These are phyloP conservation scores for Trichoderma reesei DNA, from an alignment of 495 filamentous ascomycete genomes.

Conservation along the genomic window DNA sequence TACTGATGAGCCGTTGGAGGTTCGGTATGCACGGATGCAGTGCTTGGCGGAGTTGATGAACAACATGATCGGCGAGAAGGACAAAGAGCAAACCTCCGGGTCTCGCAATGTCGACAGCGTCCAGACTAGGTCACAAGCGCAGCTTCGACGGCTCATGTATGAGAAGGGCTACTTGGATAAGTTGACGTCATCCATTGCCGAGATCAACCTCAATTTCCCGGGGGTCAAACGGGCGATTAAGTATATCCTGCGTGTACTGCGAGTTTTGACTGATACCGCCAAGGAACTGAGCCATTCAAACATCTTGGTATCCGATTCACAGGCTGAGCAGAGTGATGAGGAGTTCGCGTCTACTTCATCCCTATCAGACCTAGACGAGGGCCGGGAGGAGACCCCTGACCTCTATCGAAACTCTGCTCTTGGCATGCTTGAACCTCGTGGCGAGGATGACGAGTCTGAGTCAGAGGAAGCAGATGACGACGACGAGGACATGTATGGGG, in stretches of 20 bases:
- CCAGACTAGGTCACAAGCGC: conserved; percentile 46
- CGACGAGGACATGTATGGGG: conserved; percentile 77
- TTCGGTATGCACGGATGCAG: conserved; percentile 78
- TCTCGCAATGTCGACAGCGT: conserved; percentile 27
- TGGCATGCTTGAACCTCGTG: conserved; percentile 79
- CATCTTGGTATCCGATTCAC: conserved; percentile 48
- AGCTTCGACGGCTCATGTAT: conserved; percentile 90
- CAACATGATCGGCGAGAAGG: conserved; percentile 75
- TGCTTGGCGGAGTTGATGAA: conserved; percentile 84
- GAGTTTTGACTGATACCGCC: conserved; percentile 78
- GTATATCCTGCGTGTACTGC: conserved; percentile 84
- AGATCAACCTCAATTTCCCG: conserved; percentile 92
- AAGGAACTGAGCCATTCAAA: conserved; percentile 74
- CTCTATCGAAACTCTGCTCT: conserved; percentile 93
- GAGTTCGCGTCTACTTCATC: conserved; percentile 87
- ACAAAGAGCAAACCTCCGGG: conserved; percentile 41
- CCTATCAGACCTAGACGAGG: conserved; percentile 74
- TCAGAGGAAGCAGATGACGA: conserved; percentile 57
- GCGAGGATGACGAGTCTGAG: conserved; percentile 58
- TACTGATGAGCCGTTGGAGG: conserved; percentile 71
- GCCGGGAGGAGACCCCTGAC: conserved; percentile 93
- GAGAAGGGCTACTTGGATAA: conserved; percentile 90
- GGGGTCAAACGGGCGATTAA: conserved; percentile 89
- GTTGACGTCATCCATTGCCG: conserved; percentile 83
- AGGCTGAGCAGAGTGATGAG: conserved; percentile 67